Evolutionary conservation across 257 asterid genomes (phyloP).

Genomic region (Solanum sitiens): DNA sequence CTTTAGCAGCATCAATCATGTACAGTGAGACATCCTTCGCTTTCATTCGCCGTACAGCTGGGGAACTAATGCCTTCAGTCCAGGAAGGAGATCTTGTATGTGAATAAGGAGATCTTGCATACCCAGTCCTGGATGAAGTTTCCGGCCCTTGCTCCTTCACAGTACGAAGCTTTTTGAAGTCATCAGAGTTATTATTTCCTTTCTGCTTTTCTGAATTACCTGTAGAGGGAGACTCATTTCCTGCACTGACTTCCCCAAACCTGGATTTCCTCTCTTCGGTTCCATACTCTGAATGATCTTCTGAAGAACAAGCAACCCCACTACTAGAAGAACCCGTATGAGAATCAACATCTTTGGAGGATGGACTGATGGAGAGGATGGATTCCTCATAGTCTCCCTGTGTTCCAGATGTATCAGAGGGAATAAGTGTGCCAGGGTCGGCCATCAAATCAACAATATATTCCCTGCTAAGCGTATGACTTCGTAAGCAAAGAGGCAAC

Average conservation of each 20-base stretch:
- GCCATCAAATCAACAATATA: constrained; percentile 95
- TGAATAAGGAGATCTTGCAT: constrained; percentile 23
- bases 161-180: constrained; percentile 16
- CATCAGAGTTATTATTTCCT: constrained; percentile 8
- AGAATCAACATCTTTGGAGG: constrained; percentile 20
- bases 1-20: constrained; percentile 95
- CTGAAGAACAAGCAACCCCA: constrained; percentile 24
- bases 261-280: constrained; percentile 11
- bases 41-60: constrained; percentile 65
- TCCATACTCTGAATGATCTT: constrained; percentile 21
- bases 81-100: constrained; percentile 94
- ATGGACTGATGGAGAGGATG: constrained; percentile 11
- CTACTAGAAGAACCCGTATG: constrained; percentile 35
- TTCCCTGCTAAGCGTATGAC: constrained; percentile 50
- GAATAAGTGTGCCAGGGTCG: constrained; percentile 95
- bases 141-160: constrained; percentile 23
- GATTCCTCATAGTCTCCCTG: constrained; percentile 27
- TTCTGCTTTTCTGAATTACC: constrained; percentile 12
- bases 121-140: constrained; percentile 28
- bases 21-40: constrained; percentile 87
- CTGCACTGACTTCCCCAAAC: constrained; percentile 15
- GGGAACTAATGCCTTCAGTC: constrained; percentile 95
- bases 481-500: background rate
- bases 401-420: constrained; percentile 67
- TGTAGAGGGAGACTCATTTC: constrained; percentile 19